Conservation (phyloP, 2,329 filamentous ascomycete species). For the Coniella lustricola region DNA sequence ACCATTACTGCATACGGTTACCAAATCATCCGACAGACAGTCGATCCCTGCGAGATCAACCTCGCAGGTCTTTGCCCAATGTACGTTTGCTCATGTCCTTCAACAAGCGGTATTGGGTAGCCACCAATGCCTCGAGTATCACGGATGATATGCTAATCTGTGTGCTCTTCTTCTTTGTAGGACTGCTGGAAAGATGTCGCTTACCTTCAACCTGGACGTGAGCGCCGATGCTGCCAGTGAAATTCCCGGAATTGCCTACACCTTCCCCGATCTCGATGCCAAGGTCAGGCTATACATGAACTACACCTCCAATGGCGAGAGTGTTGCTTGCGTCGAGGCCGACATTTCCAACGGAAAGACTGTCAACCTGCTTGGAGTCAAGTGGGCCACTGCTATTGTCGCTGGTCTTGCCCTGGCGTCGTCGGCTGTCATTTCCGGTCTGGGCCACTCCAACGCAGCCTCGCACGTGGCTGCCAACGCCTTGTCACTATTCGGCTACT, state of each 20-base stretch:
- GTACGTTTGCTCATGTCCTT: slow-evolving; percentile 26
- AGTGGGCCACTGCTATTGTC: slow-evolving; percentile 84
- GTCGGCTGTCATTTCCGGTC: slow-evolving; percentile 80
- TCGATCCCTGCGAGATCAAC: slow-evolving; percentile 69
- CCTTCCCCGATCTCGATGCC: slow-evolving; percentile 84
- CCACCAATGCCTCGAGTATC: neutral
- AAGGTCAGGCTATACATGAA: slow-evolving; percentile 78
- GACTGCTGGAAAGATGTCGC: slow-evolving; percentile 69
- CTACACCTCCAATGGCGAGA: slow-evolving; percentile 50
- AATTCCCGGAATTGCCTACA: slow-evolving; percentile 81
- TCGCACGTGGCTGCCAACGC: slow-evolving; percentile 92
- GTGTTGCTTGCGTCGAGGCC: slow-evolving; percentile 81
- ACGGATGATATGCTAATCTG: neutral
- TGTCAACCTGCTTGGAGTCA: slow-evolving; percentile 79
- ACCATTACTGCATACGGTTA: slow-evolving; percentile 78
- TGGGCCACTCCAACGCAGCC: slow-evolving; percentile 89
- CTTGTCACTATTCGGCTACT: slow-evolving; percentile 88
- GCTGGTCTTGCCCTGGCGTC: slow-evolving; percentile 76
- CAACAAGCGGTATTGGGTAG: neutral
- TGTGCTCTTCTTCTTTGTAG: neutral
- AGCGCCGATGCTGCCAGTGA: slow-evolving; percentile 47
- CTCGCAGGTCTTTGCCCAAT: slow-evolving; percentile 82
- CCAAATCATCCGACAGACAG: slow-evolving; percentile 54
- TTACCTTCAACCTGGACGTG: slow-evolving; percentile 64
- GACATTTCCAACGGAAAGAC: slow-evolving; percentile 86